Conservation (phyloP, 2,329 filamentous ascomycete species). For the Diplocarpon rosae region DNA sequence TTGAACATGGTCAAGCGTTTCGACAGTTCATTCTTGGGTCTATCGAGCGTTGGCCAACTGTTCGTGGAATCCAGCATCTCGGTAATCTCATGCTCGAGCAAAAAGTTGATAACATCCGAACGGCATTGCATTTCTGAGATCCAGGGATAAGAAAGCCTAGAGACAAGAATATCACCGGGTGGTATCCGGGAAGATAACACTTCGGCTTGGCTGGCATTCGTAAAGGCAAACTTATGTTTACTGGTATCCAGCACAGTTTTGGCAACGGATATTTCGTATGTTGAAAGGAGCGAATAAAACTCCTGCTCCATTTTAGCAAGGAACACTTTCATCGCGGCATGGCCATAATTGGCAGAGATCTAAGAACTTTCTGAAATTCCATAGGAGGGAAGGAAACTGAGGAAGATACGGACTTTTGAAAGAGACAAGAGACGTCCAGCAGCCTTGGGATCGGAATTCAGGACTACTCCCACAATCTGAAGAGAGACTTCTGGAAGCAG, state of each 20-base stretch:
- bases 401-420: constrained; percentile 14
- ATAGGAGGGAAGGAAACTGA: too few relatives aligned
- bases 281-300: constrained; percentile 14
- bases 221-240: constrained; percentile 5
- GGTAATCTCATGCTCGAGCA: constrained; percentile 16
- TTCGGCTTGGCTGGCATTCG: constrained; percentile 7
- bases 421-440: constrained; percentile 8
- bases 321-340: too few relatives aligned
- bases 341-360: background rate
- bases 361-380: background rate
- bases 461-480: constrained; percentile 11
- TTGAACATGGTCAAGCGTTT: constrained; percentile 11
- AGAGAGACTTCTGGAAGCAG: constrained; percentile 17
- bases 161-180: constrained; percentile 2
- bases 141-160: constrained; percentile 17
- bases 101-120: constrained; percentile 10
- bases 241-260: constrained; percentile 2
- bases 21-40: constrained; percentile 9
- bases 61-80: constrained; percentile 12
- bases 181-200: constrained; percentile 6
- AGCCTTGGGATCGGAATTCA: constrained; percentile 13
- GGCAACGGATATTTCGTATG: constrained; percentile 16
- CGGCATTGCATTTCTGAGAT: constrained; percentile 15
- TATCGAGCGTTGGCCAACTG: constrained; percentile 15
- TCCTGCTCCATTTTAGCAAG: constrained; percentile 10